Conservation (phyloP, 306 rosid species). For the Prunus davidiana region DNA sequence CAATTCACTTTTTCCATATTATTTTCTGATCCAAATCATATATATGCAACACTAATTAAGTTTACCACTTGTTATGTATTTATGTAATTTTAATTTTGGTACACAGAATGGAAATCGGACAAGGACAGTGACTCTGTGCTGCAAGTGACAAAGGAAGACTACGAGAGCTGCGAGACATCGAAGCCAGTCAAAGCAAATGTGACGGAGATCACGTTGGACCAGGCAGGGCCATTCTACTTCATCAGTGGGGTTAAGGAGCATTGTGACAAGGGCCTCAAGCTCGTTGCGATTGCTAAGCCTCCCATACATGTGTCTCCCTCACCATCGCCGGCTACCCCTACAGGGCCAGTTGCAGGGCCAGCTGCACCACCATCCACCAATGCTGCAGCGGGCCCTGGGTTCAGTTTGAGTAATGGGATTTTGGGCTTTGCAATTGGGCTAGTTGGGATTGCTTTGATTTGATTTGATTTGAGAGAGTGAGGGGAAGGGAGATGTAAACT, state of each 20-base stretch:
- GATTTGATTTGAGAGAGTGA: no score
- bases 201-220: slow-evolving; percentile 21
- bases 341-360: background rate
- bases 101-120: background rate
- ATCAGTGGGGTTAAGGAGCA: slow-evolving; percentile 62
- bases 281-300: slow-evolving; percentile 26
- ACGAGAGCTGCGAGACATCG: background rate
- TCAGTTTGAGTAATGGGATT: background rate
- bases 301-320: background rate
- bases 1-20: no score
- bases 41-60: background rate
- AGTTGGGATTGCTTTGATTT: no score
- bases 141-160: slow-evolving; percentile 12
- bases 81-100: background rate
- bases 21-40: no score
- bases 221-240: slow-evolving; percentile 61
- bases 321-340: background rate
- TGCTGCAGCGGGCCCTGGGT: background rate
- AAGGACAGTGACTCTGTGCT: background rate
- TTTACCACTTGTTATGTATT: background rate
- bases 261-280: slow-evolving; percentile 60
- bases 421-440: no score
- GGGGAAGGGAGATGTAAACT: no score
- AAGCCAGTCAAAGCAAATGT: background rate
- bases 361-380: background rate